These are phyloP conservation scores for Brasilioporus rufonigricans DNA, from an alignment of 768 basidiomycete genomes.

Conservation along the genomic window DNA sequence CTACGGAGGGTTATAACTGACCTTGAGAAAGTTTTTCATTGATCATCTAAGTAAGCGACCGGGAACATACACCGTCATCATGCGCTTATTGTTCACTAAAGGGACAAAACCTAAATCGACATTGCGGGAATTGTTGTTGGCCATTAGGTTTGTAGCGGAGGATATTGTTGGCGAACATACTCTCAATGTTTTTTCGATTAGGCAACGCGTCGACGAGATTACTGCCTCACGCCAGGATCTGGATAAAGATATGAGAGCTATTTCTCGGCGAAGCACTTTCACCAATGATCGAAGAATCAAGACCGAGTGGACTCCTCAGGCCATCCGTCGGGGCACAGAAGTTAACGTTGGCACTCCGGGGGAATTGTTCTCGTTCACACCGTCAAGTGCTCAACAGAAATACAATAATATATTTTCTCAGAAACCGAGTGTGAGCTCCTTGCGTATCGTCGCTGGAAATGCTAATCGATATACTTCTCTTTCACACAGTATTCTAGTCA, in stretches of 20 bases:
- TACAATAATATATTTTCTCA: slow-evolving; percentile 13
- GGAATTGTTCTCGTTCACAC: background rate
- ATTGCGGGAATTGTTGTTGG: slow-evolving; percentile 17
- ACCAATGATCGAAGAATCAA: background rate
- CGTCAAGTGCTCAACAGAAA: background rate
- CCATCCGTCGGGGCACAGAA: slow-evolving; percentile 12
- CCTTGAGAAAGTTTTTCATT: slow-evolving; percentile 25
- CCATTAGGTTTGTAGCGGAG: slow-evolving; percentile 21
- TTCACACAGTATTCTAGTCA: slow-evolving; percentile 24
- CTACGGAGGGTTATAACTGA: background rate
- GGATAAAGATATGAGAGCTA: background rate
- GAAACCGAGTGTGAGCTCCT: slow-evolving; percentile 15
- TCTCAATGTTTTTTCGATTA: background rate
- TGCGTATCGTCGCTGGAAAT: background rate
- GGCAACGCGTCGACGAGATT: slow-evolving; percentile 16
- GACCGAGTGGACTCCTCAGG: slow-evolving; percentile 2
- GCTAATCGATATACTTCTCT: background rate
- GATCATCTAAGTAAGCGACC: slow-evolving; percentile 25
- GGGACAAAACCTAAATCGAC: slow-evolving; percentile 24
- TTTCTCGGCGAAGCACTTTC: slow-evolving; percentile 16
- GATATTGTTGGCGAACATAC: background rate
- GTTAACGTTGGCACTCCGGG: slow-evolving; percentile 8
- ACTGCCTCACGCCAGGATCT: slow-evolving; percentile 15
- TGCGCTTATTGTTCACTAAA: slow-evolving; percentile 4
- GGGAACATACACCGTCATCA: background rate